These are phyloP conservation scores for Ruellia speciosa DNA, from an alignment of 305 asterid genomes.

Conservation along the genomic window DNA sequence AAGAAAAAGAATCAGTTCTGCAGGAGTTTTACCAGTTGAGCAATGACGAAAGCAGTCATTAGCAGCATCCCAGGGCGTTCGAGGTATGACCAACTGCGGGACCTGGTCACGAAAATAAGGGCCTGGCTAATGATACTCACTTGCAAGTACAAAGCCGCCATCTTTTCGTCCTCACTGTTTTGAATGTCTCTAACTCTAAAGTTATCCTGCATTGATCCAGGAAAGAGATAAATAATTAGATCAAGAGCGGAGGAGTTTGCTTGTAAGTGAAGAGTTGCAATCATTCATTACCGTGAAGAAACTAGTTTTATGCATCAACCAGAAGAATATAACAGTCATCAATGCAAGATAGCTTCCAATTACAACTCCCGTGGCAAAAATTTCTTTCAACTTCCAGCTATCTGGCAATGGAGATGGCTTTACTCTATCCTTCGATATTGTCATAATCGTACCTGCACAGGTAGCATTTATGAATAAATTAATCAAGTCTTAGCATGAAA, in stretches of 20 bases:
- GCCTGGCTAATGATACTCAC: slow-evolving; percentile 52
- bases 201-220: slow-evolving; percentile 21
- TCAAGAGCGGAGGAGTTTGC: neutral
- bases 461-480: neutral
- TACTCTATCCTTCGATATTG: slow-evolving; percentile 83
- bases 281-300: slow-evolving; percentile 37
- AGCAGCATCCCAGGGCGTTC: slow-evolving; percentile 49
- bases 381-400: slow-evolving; percentile 81
- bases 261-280: neutral
- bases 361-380: slow-evolving; percentile 39
- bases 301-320: slow-evolving; percentile 41
- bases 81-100: slow-evolving; percentile 42
- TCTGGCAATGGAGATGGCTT: slow-evolving; percentile 80
- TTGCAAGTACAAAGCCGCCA: slow-evolving; percentile 55
- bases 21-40: slow-evolving; percentile 37
- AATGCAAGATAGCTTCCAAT: slow-evolving; percentile 59
- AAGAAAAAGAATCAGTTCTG: neutral
- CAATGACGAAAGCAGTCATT: slow-evolving; percentile 37
- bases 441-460: slow-evolving; percentile 57
- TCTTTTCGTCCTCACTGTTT: slow-evolving; percentile 30
- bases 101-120: slow-evolving; percentile 46
- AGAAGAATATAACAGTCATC: slow-evolving; percentile 69
- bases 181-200: slow-evolving; percentile 36
- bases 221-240: slow-evolving; percentile 8
- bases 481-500: neutral